Base-by-base conservation (phyloP, 1,139 yeast species). In the Candida sp. region DNA sequence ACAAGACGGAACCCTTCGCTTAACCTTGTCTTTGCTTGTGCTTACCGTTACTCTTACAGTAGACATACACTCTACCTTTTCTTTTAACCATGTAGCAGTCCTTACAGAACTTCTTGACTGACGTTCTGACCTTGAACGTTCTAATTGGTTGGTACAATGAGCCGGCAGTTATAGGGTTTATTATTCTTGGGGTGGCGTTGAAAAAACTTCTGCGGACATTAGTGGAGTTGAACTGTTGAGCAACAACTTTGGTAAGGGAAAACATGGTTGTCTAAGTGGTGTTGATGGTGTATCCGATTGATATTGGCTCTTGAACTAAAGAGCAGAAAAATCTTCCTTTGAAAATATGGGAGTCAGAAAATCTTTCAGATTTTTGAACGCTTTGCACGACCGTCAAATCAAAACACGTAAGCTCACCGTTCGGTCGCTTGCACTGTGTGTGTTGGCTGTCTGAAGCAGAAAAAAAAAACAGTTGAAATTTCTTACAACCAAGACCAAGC, bases 11-110 rank as follows among this genome's bases (percentile, higher is more conserved):
- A 31, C 27, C 6, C 23, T 12, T n/a, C 32, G 22, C 12, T 41
- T 70, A 93, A 58, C 97, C 97, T 73, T 93, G 98, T 73, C 98
- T 90, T 72, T 94, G 99, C 74, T 94, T 94, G 72, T 94, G 99
- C 72, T 91, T 91, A 56, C 93, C 92, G 69, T 92, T 91, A 44
- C 94, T 78, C 69, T 93, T 93, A 77, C 98, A 94, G 68, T 90
- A 88, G 39, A 93, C 97, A 60, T 90, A 92, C 26, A 92, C 96
- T 64, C 96, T 80, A 35, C 98, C 98, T 73, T 92, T 93, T 73
- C 98, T 86, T 72, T 96, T 88, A 12, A 94, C 97, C 73, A 90
- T 81, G 67, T 92, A 93, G 68, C 99, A 94, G 66, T 91, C 96
- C 48, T 86, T 80, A 70, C 98, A 94, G 70, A 90, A 88, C 76